Percentiles rank a stretch among this genome's conserved stretches.
Conservation (phyloP, 1,284 basidiomycete genomes). For the Serendipita sp. region DNA sequence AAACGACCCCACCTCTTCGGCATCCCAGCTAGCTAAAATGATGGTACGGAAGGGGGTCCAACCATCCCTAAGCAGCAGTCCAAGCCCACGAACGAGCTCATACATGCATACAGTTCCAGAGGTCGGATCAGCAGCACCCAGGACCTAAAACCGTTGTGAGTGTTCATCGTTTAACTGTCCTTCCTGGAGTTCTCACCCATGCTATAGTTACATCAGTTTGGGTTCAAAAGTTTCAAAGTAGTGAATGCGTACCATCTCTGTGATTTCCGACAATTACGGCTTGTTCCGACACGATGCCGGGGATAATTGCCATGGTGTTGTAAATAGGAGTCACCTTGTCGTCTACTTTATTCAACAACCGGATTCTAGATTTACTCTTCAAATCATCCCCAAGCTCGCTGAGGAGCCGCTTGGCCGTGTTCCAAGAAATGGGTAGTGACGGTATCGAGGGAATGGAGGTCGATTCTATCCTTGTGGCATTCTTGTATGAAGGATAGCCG, state of each 20-base stretch:
- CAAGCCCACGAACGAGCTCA: constrained; percentile 76
- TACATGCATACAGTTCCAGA: constrained; percentile 78
- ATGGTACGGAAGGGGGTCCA: constrained; percentile 87
- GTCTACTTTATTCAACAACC: constrained; percentile 39
- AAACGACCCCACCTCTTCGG: constrained; percentile 53
- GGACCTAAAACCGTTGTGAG: constrained; percentile 29
- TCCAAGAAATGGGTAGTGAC: constrained; percentile 64
- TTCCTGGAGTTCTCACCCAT: neutral
- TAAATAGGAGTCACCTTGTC: constrained; percentile 42
- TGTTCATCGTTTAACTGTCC: neutral
- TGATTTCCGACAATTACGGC: constrained; percentile 79
- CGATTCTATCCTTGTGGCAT: constrained; percentile 54
- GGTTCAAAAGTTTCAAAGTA: neutral
- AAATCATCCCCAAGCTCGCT: constrained; percentile 34
- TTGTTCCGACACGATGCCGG: constrained; percentile 76
- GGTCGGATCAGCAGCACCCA: constrained; percentile 75
- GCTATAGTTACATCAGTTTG: constrained; percentile 13
- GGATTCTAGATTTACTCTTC: constrained; percentile 33
- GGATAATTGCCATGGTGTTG: constrained; percentile 84
- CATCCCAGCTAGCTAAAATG: constrained; percentile 86
- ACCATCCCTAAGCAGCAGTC: constrained; percentile 51
- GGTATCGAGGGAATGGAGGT: constrained; percentile 58
- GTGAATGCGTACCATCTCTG: constrained; percentile 50
- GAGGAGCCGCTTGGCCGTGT: constrained; percentile 47
- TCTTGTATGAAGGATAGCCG: constrained; percentile 73